phyloP scores from a whole-genome alignment of 2,329 filamentous ascomycete genomes.

The Sporothrix humicola region DNA sequence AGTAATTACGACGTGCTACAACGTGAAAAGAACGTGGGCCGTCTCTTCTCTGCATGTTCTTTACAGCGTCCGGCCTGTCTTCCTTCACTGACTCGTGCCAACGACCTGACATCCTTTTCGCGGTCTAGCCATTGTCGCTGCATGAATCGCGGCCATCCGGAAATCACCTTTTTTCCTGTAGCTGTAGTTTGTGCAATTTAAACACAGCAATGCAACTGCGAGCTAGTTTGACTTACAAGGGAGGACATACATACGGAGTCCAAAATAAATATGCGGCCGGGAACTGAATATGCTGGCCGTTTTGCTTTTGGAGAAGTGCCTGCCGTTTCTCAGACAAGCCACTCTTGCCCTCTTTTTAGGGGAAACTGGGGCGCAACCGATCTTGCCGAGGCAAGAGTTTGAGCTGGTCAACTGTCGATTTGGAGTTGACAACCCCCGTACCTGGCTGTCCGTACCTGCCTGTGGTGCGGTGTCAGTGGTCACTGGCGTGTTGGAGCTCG shows the following conservation, averaged over 20 bases:
- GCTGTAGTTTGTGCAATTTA: neutral
- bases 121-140: neutral
- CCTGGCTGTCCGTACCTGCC: neutral
- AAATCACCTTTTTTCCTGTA: neutral
- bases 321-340: neutral
- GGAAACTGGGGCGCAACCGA: slow-evolving; percentile 19
- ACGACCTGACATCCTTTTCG: neutral
- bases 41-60: neutral
- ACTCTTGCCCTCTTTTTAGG: neutral
- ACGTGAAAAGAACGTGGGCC: too few species aligned
- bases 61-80: neutral
- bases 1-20: neutral
- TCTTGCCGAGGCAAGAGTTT: slow-evolving; percentile 13
- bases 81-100: slow-evolving; percentile 13
- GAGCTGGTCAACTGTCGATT: too few species aligned
- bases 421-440: too few species aligned
- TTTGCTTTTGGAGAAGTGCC: neutral
- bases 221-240: neutral
- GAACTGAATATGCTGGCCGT: neutral
- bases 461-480: too few species aligned
- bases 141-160: slow-evolving; percentile 20
- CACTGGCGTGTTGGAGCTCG: too few species aligned
- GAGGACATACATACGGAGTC: neutral
- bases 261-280: neutral
- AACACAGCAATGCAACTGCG: slow-evolving; percentile 3